Conservation (phyloP, 2,329 filamentous ascomycete genomes). For the Botryotinia convoluta region DNA sequence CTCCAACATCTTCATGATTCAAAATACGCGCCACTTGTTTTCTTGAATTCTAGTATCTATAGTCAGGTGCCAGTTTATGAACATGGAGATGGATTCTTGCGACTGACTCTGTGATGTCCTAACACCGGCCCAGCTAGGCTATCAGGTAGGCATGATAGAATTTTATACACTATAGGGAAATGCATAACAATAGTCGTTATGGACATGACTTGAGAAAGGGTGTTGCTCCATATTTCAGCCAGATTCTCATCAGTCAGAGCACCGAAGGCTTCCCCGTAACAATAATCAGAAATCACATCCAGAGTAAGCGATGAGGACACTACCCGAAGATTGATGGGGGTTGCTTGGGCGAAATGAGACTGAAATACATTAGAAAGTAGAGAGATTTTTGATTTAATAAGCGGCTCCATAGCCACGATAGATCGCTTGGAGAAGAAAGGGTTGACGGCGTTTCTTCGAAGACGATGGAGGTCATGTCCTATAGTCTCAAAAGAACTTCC, state of each 20-base stretch:
- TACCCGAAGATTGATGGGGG: conserved; percentile 11
- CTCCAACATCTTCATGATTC: not conserved
- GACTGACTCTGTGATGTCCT: conserved; percentile 14
- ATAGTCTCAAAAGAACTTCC: conserved; percentile 17
- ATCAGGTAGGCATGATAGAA: not conserved
- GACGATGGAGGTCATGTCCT: conserved; percentile 28
- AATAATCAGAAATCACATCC: conserved; percentile 35
- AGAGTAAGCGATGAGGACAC: conserved; percentile 21
- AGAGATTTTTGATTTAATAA: conserved; percentile 27
- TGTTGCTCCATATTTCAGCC: conserved; percentile 11
- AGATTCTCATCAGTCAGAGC: conserved; percentile 22
- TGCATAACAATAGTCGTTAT: not conserved
- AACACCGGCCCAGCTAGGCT: conserved; percentile 20
- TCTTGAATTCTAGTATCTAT: conserved; percentile 14
- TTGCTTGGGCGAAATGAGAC: conserved; percentile 14
- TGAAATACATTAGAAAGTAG: conserved; percentile 20
- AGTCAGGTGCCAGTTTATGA: conserved; percentile 40
- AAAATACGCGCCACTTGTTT: conserved; percentile 29
- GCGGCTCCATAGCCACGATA: conserved; percentile 24
- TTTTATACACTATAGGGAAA: not conserved
- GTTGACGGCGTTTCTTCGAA: conserved; percentile 27
- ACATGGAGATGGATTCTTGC: not conserved
- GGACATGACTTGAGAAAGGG: conserved; percentile 6
- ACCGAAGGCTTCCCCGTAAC: conserved; percentile 29
- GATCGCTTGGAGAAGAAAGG: conserved; percentile 30